These are phyloP conservation scores for Solioccasus polychromus DNA, from an alignment of 768 basidiomycete genomes.

Conservation along the genomic window DNA sequence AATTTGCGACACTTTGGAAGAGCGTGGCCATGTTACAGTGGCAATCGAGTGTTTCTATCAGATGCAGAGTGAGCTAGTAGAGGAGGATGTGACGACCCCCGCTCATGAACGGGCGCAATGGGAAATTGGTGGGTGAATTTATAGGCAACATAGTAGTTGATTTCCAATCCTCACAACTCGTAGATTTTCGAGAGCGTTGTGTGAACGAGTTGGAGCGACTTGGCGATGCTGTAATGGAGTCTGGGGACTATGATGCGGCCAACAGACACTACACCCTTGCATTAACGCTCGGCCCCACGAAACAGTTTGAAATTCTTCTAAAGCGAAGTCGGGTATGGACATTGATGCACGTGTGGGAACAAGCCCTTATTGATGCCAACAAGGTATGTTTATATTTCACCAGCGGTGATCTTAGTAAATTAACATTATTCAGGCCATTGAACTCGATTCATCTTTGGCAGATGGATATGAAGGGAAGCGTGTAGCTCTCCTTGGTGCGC, in stretches of 20 bases:
- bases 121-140: background rate
- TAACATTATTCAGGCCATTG: background rate
- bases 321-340: constrained; percentile 5
- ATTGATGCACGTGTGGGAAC: background rate
- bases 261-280: background rate
- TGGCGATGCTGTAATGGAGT: background rate
- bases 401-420: background rate
- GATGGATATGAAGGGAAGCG: background rate
- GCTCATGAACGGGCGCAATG: background rate
- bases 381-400: constrained; percentile 1
- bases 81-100: background rate
- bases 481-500: background rate
- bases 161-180: background rate
- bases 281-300: background rate
- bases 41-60: background rate
- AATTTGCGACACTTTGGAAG: constrained; percentile 1
- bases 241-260: background rate
- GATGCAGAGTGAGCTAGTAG: background rate
- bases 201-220: background rate
- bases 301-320: background rate
- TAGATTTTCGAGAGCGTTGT: constrained; percentile 5
- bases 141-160: background rate
- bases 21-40: background rate
- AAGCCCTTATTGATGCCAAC: constrained; percentile 1
- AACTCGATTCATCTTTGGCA: background rate